Evolutionary conservation across 2,329 filamentous ascomycete species (phyloP).

Genomic region (Calonectria pseudoturangicola): DNA sequence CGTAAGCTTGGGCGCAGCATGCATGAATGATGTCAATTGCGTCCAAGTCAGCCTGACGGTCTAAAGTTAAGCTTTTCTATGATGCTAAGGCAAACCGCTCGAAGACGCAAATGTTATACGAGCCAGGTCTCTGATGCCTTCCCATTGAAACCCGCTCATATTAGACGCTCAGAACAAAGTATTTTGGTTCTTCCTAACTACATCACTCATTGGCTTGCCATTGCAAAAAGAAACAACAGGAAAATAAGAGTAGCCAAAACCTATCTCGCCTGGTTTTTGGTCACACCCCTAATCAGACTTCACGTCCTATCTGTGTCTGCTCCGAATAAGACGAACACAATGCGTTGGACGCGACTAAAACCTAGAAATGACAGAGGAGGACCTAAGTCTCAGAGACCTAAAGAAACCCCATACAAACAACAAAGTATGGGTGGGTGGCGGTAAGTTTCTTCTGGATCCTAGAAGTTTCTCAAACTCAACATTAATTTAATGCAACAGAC

Average conservation of each 20-base stretch:
- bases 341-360: background rate
- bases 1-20: constrained; percentile 1
- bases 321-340: background rate
- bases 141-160: no score
- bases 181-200: no score
- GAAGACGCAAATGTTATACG: no score
- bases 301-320: background rate
- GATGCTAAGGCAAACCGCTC: background rate
- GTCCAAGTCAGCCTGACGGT: background rate
- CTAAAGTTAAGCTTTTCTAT: background rate
- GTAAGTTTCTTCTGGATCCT: background rate
- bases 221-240: no score
- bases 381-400: background rate
- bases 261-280: no score
- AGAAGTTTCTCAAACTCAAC: background rate
- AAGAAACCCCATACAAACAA: constrained; percentile 4
- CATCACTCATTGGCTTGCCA: no score
- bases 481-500: background rate
- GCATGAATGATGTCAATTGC: constrained; percentile 16
- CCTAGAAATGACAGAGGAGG: background rate
- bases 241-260: no score
- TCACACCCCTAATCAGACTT: background rate
- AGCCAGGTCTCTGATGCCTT: no score
- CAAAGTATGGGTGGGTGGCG: constrained; percentile 5
- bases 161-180: no score